Evolutionary conservation across 805 yeast species (phyloP).

Genomic region (Ogataea neopini): DNA sequence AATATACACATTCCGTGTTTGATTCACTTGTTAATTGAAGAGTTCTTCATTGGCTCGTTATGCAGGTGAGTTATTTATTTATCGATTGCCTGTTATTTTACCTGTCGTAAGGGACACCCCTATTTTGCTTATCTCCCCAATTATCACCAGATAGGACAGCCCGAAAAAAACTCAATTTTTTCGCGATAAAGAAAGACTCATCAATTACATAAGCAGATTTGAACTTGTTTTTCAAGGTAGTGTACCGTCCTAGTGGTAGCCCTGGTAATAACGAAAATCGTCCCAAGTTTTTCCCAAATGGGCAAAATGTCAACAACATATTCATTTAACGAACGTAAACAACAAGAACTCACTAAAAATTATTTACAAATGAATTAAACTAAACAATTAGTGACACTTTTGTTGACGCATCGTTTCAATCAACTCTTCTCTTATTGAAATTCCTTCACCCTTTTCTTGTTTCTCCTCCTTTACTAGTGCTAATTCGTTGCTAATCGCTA

Average conservation of each 20-base stretch:
- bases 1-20: too few relatives aligned
- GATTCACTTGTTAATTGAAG: too few relatives aligned
- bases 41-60: too few relatives aligned
- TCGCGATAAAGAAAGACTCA: neutral
- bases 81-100: too few relatives aligned
- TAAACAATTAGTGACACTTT: neutral
- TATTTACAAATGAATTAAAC: neutral
- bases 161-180: neutral
- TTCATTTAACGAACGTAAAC: constrained; percentile 6
- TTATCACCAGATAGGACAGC: neutral
- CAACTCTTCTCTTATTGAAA: too few relatives aligned
- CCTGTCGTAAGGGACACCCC: too few relatives aligned
- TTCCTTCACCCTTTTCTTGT: too few relatives aligned
- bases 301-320: constrained; percentile 1
- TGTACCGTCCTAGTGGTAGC: neutral
- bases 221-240: neutral
- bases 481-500: neutral
- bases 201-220: neutral
- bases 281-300: neutral
- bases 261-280: neutral
- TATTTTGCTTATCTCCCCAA: neutral
- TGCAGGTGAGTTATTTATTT: too few relatives aligned
- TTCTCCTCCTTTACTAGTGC: neutral
- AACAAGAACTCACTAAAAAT: neutral
- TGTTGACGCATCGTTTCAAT: neutral